Conservation (phyloP, 2,329 filamentous ascomycete genomes). For the Trichophaea hybrida region DNA sequence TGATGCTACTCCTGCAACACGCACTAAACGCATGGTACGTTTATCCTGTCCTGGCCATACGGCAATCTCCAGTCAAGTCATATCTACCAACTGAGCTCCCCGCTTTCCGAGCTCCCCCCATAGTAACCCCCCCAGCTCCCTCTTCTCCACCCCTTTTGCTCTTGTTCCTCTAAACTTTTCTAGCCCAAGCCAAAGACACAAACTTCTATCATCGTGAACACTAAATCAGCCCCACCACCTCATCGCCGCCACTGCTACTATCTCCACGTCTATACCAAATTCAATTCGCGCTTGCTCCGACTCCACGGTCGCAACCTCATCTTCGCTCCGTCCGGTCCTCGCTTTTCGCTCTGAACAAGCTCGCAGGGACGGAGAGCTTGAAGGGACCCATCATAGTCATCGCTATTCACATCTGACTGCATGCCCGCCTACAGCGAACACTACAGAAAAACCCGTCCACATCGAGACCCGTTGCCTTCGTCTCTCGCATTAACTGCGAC, state of each 20-base stretch:
- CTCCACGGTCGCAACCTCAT: background rate
- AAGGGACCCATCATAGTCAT: background rate
- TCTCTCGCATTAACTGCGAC: constrained; percentile 10
- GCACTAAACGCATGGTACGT: background rate
- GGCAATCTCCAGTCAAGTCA: background rate
- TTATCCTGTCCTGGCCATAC: background rate
- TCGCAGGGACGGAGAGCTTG: background rate
- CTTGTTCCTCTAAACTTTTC: background rate
- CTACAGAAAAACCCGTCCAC: constrained; percentile 21
- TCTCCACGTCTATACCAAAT: background rate
- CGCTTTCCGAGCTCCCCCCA: background rate
- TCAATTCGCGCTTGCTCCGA: no score
- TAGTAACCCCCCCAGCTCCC: background rate
- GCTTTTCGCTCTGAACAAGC: background rate
- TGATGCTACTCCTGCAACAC: background rate
- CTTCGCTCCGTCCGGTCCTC: background rate
- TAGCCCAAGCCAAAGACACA: background rate
- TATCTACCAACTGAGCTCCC: background rate
- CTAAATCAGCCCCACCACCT: background rate
- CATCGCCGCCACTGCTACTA: background rate
- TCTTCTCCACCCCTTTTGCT: background rate
- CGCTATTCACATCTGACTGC: background rate
- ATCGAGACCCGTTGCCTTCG: constrained; percentile 12
- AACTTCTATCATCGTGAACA: background rate
- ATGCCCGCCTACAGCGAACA: constrained; percentile 21